Evolutionary conservation across 495 filamentous ascomycete species (phyloP), one percentile per base, ranked within the genome.

Genomic region (Penicillium samsonianum): DNA sequence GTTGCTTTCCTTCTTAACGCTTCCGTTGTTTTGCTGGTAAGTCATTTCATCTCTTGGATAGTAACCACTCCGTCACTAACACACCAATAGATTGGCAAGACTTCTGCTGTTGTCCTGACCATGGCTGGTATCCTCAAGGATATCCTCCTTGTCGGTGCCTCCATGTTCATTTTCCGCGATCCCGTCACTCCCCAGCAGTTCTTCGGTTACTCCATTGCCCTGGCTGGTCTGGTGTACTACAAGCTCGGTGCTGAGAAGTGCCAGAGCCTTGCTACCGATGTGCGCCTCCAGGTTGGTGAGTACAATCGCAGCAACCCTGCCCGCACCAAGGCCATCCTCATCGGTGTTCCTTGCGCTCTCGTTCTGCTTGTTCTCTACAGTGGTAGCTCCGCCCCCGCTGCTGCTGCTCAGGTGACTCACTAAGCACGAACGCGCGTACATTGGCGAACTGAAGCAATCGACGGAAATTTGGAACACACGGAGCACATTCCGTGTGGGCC

Each of bases 61-160:
- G 41, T 20, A 20, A 7, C 22, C 11, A 38, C 2, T 12, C 3
- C n/a, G 22, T 41, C 55, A 20, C 65, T 78, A 67, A 79, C 51
- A 12, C 48, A 23, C 19, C 58, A n/a, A 35, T 59, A 96, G 91
- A 96, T 97, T 74, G 92, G 92, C 75, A 91, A 90, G 79, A 97
- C 92, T 28, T 96, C 92, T 3, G 91, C 90, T 47, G 87, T 97
- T 31, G 90, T 96, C 71, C 87, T 96, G 60, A 96, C 93, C 47
- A 89, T 97, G 59, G 96, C 90, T 73, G 93, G 93, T 76, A 90
- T 96, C 53, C 86, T 96, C 65, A 97, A 97, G 80, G 92, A 97
- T 74, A 91, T 97, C 63, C 83, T 97, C 58, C 88, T 97, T 40
- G 92, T 97, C 55, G 72, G 80, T 54, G 88, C 89, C 51, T 95